phyloP scores from a whole-genome alignment of 2,329 filamentous ascomycete species.

The Niveomyces coronatus region DNA sequence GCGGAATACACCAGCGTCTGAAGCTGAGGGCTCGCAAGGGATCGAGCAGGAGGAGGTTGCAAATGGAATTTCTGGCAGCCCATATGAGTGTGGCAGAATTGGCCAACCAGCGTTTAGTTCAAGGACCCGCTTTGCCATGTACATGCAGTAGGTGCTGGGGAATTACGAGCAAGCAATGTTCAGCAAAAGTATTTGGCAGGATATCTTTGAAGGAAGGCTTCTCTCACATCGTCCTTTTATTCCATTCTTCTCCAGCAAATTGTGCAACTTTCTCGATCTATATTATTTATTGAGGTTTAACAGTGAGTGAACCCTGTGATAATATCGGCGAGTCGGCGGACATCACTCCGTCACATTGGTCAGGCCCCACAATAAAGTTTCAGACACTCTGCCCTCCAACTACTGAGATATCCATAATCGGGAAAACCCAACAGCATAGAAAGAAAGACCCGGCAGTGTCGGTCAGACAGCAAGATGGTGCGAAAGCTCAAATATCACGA shows the following conservation, averaged over 20 bases:
- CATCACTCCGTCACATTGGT: conserved; percentile 1
- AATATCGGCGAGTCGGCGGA: conserved; percentile 7
- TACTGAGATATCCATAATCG: not conserved
- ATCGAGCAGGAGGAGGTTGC: conserved; percentile 4
- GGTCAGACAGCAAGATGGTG: conserved; percentile 82
- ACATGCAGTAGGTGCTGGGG: not conserved
- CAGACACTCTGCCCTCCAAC: not conserved
- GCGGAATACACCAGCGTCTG: no score
- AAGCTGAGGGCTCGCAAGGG: no score
- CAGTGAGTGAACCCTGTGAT: no score
- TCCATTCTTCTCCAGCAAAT: no score
- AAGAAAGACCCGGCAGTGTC: no score
- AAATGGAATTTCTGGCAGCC: conserved; percentile 1
- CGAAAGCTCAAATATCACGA: conserved; percentile 96
- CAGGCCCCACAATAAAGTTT: conserved; percentile 9
- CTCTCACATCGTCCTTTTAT: no score
- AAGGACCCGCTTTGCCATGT: conserved; percentile 1
- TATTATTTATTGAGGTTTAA: no score
- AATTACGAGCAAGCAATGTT: no score
- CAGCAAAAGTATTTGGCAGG: no score
- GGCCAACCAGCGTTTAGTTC: not conserved
- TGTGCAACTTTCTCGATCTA: no score
- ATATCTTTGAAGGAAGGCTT: no score
- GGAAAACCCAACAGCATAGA: conserved; percentile 3
- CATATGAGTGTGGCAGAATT: not conserved